These are phyloP conservation scores for Ophiostoma ulmi DNA, from an alignment of 2,329 filamentous ascomycete species.

Conservation along the genomic window DNA sequence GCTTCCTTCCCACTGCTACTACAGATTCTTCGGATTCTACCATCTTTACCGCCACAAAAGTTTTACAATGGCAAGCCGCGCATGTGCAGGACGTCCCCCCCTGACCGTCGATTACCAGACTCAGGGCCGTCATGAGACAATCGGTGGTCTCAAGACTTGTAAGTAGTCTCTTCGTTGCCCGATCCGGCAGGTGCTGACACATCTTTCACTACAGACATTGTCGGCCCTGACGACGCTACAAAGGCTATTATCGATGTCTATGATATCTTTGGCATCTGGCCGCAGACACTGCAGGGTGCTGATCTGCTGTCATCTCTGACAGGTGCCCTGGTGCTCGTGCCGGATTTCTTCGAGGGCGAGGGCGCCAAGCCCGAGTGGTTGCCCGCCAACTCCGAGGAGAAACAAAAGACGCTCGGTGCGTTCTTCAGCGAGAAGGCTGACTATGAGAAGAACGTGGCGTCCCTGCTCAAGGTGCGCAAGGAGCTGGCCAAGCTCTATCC, in stretches of 20 bases:
- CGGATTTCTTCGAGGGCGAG: conserved; percentile 39
- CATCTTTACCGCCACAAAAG: background rate
- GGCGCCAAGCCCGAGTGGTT: conserved; percentile 34
- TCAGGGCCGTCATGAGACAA: conserved; percentile 39
- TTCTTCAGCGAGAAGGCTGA: conserved; percentile 31
- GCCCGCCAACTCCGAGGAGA: conserved; percentile 43
- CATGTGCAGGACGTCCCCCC: conserved; percentile 37
- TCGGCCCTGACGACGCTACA: conserved; percentile 34
- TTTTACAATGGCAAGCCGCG: conserved; percentile 29
- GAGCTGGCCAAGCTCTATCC: conserved; percentile 35
- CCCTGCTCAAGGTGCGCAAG: conserved; percentile 34
- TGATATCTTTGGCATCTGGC: conserved; percentile 44
- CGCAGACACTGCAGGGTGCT: conserved; percentile 46
- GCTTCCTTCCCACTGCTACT: background rate
- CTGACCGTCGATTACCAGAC: conserved; percentile 38
- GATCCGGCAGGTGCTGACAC: background rate
- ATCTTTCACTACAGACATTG: conserved; percentile 33
- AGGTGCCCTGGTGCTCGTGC: conserved; percentile 39
- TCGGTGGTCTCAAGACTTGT: conserved; percentile 43
- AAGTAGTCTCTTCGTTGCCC: conserved; percentile 23
- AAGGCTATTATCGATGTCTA: conserved; percentile 43
- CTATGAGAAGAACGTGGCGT: conserved; percentile 31
- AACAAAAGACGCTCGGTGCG: conserved; percentile 30
- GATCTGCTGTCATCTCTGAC: conserved; percentile 40
- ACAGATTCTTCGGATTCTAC: too few species aligned